phyloP scores from a whole-genome alignment of 768 basidiomycete genomes.

The Xerocomellus amylosporus region DNA sequence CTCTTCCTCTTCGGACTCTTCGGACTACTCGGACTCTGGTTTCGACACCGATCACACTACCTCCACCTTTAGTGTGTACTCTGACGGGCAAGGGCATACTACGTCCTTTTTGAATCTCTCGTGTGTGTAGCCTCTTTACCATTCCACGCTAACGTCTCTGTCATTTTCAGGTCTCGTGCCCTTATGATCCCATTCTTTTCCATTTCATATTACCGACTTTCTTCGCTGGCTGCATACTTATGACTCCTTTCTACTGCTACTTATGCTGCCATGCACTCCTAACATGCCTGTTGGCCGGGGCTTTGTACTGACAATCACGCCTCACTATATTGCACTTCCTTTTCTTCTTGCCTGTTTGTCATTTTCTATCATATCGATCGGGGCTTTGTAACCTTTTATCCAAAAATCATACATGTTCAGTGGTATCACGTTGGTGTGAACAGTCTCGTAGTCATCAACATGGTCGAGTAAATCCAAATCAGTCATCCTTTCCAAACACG shows the following conservation, averaged over 20 bases:
- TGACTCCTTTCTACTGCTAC: no score
- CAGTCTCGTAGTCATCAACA: no score
- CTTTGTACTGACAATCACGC: constrained; percentile 11
- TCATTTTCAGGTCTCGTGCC: neutral
- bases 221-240: neutral
- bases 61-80: neutral
- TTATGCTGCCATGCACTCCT: neutral
- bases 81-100: neutral
- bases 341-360: neutral
- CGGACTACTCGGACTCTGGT: neutral
- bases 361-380: neutral
- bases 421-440: constrained; percentile 1
- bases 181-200: neutral
- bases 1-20: no score
- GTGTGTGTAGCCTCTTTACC: constrained; percentile 3
- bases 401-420: constrained; percentile 2
- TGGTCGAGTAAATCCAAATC: constrained; percentile 4
- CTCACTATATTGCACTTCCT: neutral
- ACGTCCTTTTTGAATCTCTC: neutral
- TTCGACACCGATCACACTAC: neutral
- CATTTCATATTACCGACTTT: neutral
- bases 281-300: constrained; percentile 3
- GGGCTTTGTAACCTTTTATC: constrained; percentile 12
- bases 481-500: neutral
- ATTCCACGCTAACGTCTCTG: neutral